Base-by-base conservation (phyloP, 176 grass and related monocot species). In the Eragrostis curvula region DNA sequence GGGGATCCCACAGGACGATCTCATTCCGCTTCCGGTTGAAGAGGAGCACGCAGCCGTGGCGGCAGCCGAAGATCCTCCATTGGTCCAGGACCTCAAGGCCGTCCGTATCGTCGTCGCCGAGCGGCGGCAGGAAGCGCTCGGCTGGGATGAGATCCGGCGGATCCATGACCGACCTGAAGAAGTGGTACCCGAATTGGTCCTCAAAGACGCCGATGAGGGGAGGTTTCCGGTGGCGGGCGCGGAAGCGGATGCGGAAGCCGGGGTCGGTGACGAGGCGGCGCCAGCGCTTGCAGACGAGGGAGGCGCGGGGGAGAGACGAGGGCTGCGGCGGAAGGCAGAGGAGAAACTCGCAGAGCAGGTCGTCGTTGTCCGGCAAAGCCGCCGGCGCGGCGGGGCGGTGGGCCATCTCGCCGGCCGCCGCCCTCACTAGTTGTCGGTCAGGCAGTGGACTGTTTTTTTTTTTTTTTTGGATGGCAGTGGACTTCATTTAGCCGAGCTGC, bases 271-370 rank as follows among this genome's bases (percentile, higher is more conserved):
- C 30, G 72, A 75, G 30, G 51, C 72, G 20, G 51, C 9, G 3
- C 72, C 51, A 75, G 72, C 18, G 72, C 51, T 75, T 75, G 72
- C 72, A 75, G 51, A 75, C 51, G 51, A 75, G 72, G 30, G 72
- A 52, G 51, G 72, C 51, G 72, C 50, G 50, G 71, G 66, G 66
- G 66, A 46, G 66, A 16, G 49, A 29, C 47, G 70, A 52, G 18
- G 48, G 71, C 27, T 10, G 49, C 49, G 49, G 49, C 48, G 9
- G 70, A 5, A 73, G 71, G 47, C 16, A 27, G 27, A 73, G 47
- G 2, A 73, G 47, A 47, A 73, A 36, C 70, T 73, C 70, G 2
- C 15, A 20, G 48, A 73, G 70, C 16, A 73, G 17, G 70, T 73
- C 70, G 16, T 73, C 70, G 28, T 73, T 0, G 27, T 73, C 28